phyloP scores from a whole-genome alignment of 2,329 filamentous ascomycete species.

The Dactylonectria macrodidyma region DNA sequence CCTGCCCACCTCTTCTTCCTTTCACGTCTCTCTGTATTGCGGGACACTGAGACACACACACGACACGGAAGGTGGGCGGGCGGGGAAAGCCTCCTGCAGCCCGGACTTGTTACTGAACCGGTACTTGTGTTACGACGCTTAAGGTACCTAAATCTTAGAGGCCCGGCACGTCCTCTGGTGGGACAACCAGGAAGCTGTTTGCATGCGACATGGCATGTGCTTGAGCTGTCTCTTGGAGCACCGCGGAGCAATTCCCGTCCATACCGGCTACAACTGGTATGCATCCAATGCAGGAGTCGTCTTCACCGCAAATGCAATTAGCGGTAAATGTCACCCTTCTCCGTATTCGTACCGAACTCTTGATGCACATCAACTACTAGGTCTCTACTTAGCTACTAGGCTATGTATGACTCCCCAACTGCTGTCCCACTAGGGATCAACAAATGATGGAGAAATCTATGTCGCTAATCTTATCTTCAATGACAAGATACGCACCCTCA shows the following conservation, averaged over 20 bases:
- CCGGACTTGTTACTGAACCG: background rate
- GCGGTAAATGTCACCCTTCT: conserved; percentile 3
- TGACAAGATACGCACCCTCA: background rate
- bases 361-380: background rate
- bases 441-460: conserved; percentile 8
- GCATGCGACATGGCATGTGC: conserved; percentile 2
- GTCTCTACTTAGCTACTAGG: background rate
- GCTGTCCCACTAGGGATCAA: background rate
- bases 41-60: conserved; percentile 2
- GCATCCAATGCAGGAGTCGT: background rate
- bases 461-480: conserved; percentile 13
- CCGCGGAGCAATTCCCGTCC: conserved; percentile 2
- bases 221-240: no score
- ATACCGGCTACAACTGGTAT: background rate
- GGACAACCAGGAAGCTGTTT: background rate
- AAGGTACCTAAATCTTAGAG: background rate
- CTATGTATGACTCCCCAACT: background rate
- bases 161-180: background rate
- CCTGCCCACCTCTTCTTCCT: no score
- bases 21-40: conserved; percentile 11
- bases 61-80: conserved; percentile 6
- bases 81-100: conserved; percentile 26
- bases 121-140: no score
- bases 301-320: background rate
- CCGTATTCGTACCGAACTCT: background rate